Conservation (phyloP, 805 yeast genomes). For the Myxozyma geophila region DNA sequence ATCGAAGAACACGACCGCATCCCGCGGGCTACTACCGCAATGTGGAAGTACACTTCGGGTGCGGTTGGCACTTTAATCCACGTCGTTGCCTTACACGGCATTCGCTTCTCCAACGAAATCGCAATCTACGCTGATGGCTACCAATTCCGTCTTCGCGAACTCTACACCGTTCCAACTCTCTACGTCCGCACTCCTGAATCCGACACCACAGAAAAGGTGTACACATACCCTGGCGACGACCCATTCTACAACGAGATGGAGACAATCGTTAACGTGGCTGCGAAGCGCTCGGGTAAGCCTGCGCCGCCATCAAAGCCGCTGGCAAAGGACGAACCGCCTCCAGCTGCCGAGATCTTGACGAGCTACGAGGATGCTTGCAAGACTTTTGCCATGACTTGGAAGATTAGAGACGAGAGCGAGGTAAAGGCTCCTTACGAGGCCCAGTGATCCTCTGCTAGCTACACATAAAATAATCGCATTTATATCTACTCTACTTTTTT, state of each 20-base stretch:
- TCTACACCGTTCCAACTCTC: slow-evolving; percentile 32
- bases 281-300: slow-evolving; percentile 7
- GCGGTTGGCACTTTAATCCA: slow-evolving; percentile 37
- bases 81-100: slow-evolving; percentile 34
- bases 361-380: slow-evolving; percentile 33
- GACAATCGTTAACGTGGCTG: slow-evolving; percentile 27
- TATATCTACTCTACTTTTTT: not conserved
- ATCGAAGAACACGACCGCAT: slow-evolving; percentile 33
- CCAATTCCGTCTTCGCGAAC: slow-evolving; percentile 35
- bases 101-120: slow-evolving; percentile 33
- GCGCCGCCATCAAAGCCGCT: not conserved
- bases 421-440: slow-evolving; percentile 2
- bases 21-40: slow-evolving; percentile 35
- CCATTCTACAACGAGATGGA: slow-evolving; percentile 31
- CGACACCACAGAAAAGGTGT: slow-evolving; percentile 26
- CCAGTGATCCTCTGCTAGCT: not conserved
- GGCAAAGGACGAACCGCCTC: slow-evolving; percentile 6
- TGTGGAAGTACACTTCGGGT: slow-evolving; percentile 35
- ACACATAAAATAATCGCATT: not conserved
- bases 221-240: slow-evolving; percentile 31
- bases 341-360: slow-evolving; percentile 21
- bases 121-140: slow-evolving; percentile 37
- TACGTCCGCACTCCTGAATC: slow-evolving; percentile 33
- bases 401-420: slow-evolving; percentile 31
- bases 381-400: slow-evolving; percentile 34